Percentiles rank a stretch among this genome's conserved stretches.
These are phyloP conservation scores for Penicillium sp. DNA, from an alignment of 2,329 filamentous ascomycete species.

Conservation along the genomic window DNA sequence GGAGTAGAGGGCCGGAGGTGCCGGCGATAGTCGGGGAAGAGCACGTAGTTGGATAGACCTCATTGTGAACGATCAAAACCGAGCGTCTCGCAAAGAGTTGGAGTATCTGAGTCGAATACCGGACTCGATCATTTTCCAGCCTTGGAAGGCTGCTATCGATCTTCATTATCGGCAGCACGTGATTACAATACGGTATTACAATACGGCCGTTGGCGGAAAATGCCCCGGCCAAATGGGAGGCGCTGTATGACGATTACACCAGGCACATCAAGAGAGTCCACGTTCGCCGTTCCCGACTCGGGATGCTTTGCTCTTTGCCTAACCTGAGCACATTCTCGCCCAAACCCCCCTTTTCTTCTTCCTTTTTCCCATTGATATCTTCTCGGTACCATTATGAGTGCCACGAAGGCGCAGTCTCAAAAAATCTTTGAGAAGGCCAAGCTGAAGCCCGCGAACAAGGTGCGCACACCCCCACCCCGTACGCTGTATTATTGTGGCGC, in stretches of 20 bases:
- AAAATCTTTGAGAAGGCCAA: slow-evolving; percentile 98
- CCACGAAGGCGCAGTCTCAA: slow-evolving; percentile 90
- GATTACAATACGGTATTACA: slow-evolving; percentile 4
- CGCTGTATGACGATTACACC: slow-evolving; percentile 7
- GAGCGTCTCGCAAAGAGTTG: neutral
- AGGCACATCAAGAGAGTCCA: slow-evolving; percentile 24
- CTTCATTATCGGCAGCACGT: slow-evolving; percentile 5
- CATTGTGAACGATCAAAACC: slow-evolving; percentile 9
- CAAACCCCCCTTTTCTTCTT: slow-evolving; percentile 11
- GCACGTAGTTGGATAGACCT: slow-evolving; percentile 17
- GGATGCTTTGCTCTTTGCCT: slow-evolving; percentile 19
- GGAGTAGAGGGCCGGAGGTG: slow-evolving; percentile 26
- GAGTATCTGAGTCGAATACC: neutral
- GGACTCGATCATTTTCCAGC: neutral
- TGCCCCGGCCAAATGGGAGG: neutral
- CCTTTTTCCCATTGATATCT: slow-evolving; percentile 6
- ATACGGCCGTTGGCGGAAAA: neutral
- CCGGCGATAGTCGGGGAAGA: slow-evolving; percentile 13
- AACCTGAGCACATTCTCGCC: slow-evolving; percentile 9
- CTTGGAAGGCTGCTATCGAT: slow-evolving; percentile 8
- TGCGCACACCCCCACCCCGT: slow-evolving; percentile 45
- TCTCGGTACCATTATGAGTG: slow-evolving; percentile 52
- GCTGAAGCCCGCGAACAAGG: slow-evolving; percentile 91
- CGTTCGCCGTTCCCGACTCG: slow-evolving; percentile 34
- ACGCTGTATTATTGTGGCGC: slow-evolving; percentile 12